These are phyloP conservation scores for Crithidia thermophila DNA, from an alignment of 208 protist species.

Conservation along the genomic window DNA sequence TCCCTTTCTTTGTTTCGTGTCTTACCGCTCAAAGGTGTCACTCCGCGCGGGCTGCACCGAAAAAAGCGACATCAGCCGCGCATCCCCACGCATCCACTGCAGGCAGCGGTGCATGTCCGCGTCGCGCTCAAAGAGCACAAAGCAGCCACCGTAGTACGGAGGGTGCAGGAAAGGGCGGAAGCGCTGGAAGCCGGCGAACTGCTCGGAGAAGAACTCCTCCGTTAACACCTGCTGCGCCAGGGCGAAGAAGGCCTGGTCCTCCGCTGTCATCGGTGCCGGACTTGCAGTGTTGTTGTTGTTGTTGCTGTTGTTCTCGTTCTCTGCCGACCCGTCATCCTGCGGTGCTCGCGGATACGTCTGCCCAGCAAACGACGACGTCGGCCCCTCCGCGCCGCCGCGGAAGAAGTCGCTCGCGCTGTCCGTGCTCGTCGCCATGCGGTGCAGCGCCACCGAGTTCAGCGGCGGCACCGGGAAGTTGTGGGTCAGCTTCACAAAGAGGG, in stretches of 20 bases:
- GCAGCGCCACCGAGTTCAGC: background rate
- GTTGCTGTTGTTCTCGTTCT: too few species aligned
- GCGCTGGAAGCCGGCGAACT: conserved; percentile 50
- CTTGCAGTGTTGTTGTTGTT: too few species aligned
- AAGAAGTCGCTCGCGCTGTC: too few species aligned
- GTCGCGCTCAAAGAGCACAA: conserved; percentile 59
- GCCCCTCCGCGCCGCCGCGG: background rate
- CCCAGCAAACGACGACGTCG: too few species aligned
- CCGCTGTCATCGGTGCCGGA: background rate
- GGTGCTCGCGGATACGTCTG: too few species aligned
- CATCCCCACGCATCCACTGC: conserved; percentile 47
- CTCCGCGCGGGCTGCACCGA: conserved; percentile 45
- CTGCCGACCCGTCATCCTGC: too few species aligned
- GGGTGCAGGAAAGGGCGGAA: conserved; percentile 48
- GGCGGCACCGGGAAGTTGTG: conserved; percentile 31
- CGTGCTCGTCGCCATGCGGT: too few species aligned
- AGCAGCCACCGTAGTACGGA: conserved; percentile 49
- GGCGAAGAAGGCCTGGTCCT: conserved; percentile 14
- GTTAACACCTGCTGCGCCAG: conserved; percentile 25
- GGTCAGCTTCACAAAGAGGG: conserved; percentile 33
- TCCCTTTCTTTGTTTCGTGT: background rate
- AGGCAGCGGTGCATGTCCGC: conserved; percentile 52
- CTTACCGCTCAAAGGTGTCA: conserved; percentile 32
- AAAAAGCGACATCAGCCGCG: conserved; percentile 28
- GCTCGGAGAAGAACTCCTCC: conserved; percentile 45